Evolutionary conservation across 1,284 basidiomycete genomes (phyloP).

Genomic region (Papiliotrema terrestris): DNA sequence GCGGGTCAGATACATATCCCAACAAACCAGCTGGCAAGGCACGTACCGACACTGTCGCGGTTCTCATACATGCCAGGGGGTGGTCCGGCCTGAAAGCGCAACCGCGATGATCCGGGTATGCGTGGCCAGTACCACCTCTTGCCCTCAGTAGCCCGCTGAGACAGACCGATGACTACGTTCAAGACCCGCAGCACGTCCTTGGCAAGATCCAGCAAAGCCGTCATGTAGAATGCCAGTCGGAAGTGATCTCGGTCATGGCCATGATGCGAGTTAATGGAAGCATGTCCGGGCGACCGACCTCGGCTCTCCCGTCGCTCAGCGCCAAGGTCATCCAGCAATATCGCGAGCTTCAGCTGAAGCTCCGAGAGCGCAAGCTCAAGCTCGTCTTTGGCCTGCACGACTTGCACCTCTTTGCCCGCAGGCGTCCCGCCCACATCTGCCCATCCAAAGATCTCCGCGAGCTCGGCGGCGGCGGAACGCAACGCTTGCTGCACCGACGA

Average conservation of each 20-base stretch:
- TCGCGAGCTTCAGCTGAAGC: slow-evolving; percentile 5
- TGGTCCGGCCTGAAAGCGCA: not conserved
- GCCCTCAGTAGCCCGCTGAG: not conserved
- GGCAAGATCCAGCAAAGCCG: slow-evolving; percentile 38
- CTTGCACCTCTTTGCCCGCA: not conserved
- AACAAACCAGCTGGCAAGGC: too few relatives aligned
- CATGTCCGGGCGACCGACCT: too few relatives aligned
- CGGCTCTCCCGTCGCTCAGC: not conserved
- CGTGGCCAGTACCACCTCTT: slow-evolving; percentile 1
- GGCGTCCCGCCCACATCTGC: not conserved
- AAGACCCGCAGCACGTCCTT: slow-evolving; percentile 29
- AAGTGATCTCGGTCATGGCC: slow-evolving; percentile 29
- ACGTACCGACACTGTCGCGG: too few relatives aligned
- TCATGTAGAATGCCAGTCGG: slow-evolving; percentile 45
- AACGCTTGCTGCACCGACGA: not conserved
- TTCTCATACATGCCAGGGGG: not conserved
- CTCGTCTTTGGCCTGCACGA: slow-evolving; percentile 1
- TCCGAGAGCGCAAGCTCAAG: slow-evolving; percentile 4
- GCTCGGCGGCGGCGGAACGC: not conserved
- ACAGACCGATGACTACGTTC: slow-evolving; percentile 7
- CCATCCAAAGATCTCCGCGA: slow-evolving; percentile 1
- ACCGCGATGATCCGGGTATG: not conserved
- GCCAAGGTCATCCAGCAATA: slow-evolving; percentile 3
- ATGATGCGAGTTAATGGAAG: not conserved
- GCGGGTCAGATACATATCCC: not conserved